phyloP scores from a whole-genome alignment of 345 rosid genomes.

The Pistacia integerrima region DNA sequence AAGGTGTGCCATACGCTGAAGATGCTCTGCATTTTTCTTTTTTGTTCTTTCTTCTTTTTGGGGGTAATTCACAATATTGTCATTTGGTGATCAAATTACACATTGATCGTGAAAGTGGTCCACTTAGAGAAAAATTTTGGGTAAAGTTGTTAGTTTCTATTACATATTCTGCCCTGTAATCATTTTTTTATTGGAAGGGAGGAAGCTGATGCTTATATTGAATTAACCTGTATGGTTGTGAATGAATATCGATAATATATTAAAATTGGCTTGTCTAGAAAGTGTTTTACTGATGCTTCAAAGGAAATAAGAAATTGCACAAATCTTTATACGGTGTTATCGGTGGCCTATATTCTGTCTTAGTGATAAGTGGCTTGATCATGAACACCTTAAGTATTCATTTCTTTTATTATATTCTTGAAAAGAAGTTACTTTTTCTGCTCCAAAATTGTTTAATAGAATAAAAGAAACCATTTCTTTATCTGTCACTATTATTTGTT shows the following conservation, averaged over 20 bases:
- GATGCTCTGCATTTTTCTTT: background rate
- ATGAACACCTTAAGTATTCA: background rate
- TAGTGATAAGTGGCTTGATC: background rate
- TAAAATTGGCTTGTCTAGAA: background rate
- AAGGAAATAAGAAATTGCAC: background rate
- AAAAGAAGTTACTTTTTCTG: constrained; percentile 1
- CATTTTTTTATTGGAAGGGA: background rate
- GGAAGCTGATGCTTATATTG: background rate
- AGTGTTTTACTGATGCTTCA: background rate
- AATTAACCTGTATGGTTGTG: background rate
- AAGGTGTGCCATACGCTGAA: constrained; percentile 47
- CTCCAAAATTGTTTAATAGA: background rate
- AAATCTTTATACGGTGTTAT: background rate
- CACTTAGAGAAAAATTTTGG: background rate
- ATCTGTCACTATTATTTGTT: background rate
- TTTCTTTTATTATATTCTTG: background rate
- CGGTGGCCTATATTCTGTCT: background rate
- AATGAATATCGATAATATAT: background rate
- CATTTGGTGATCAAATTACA: background rate
- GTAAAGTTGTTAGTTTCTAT: constrained; percentile 2
- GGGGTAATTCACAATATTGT: background rate
- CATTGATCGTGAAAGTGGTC: constrained; percentile 2
- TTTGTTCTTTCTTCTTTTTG: background rate
- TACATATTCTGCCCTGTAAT: background rate
- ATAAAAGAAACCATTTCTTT: background rate